Percentiles rank a stretch among this genome's conserved stretches.
Conservation (phyloP, 345 rosid species). For the Trapa incisa region DNA sequence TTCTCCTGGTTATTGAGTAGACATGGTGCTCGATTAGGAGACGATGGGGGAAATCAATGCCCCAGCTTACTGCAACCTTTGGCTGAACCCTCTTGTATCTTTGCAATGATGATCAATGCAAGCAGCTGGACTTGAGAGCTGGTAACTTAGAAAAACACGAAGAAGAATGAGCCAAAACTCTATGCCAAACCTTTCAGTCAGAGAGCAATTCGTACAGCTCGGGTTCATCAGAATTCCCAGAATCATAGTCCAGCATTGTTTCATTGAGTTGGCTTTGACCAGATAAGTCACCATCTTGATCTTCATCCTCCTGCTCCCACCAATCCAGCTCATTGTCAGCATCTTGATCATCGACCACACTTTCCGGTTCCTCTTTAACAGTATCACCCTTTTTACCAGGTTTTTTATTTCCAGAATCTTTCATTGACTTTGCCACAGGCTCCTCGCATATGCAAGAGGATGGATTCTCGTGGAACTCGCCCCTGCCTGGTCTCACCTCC, state of each 20-base stretch:
- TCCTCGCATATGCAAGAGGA: slow-evolving; percentile 77
- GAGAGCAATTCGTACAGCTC: slow-evolving; percentile 78
- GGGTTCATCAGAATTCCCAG: slow-evolving; percentile 45
- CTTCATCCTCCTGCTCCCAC: slow-evolving; percentile 60
- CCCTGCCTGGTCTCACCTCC: slow-evolving; percentile 87
- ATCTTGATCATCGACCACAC: slow-evolving; percentile 25
- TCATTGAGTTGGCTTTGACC: slow-evolving; percentile 29
- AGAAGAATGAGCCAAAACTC: background rate
- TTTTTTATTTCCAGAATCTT: slow-evolving; percentile 29
- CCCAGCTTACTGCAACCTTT: background rate
- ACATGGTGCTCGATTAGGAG: background rate
- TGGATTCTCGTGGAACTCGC: slow-evolving; percentile 98
- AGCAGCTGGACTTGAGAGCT: background rate
- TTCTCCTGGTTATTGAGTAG: background rate
- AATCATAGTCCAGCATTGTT: slow-evolving; percentile 46
- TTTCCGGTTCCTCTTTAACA: slow-evolving; percentile 19
- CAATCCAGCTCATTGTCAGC: slow-evolving; percentile 46
- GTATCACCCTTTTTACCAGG: slow-evolving; percentile 27
- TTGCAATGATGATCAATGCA: background rate
- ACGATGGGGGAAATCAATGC: background rate
- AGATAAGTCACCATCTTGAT: slow-evolving; percentile 29
- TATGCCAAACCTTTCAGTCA: slow-evolving; percentile 25
- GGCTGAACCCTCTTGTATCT: background rate
- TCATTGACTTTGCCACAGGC: slow-evolving; percentile 31
- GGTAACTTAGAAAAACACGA: background rate